Base-by-base conservation (phyloP, 768 basidiomycete species). In the Boletus tylopilopsis region DNA sequence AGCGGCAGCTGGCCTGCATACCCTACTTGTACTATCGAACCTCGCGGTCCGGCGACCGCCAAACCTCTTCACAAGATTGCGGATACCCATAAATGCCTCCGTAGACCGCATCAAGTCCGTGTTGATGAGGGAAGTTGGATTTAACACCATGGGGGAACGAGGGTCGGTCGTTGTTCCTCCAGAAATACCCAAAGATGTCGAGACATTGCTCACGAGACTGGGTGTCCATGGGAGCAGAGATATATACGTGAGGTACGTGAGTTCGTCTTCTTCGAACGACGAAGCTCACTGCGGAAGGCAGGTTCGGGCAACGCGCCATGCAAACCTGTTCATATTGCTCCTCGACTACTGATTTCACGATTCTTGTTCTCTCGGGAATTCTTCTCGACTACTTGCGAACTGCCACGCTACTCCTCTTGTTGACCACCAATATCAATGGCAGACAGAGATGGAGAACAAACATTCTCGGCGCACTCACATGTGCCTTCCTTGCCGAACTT, bases 251-350 rank as follows among this genome's bases (percentile, higher is more conserved):
- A 74, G 82, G 84, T 84, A 41, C 15, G 76, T 64, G 5, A 41
- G 10, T 44, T 11, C n/a, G 11, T 10, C 35, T 35, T 19, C 35
- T 21, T 12, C 13, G 8, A 40, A 16, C 24, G 2, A 6, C 3
- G 21, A 13, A 8, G 36, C 56, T 59, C 54, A 53, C 7, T 10
- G 29, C 13, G 4, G 30, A 8, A 39, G 29, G 22, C 47, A 87
- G 87, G 49, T 85, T 87, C 51, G 87, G 87, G 21, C 87, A 90
- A 64, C 64, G 74, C 23, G 77, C 79, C 5, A 65, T 90, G 15
- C 71, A 80, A 38, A 75, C 73, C 8, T 90, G 87, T 66, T 73
- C 73, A n/a, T 80, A 83, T 61, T 90, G 87, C 64, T 74, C 73
- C 19, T 77, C 81, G 13, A 73, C 73, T 43, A 64, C 75, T 23